Evolutionary conservation across 1,284 basidiomycete species (phyloP), one percentile per base, ranked within the genome.

Genomic region (Cystobasidium sp.): DNA sequence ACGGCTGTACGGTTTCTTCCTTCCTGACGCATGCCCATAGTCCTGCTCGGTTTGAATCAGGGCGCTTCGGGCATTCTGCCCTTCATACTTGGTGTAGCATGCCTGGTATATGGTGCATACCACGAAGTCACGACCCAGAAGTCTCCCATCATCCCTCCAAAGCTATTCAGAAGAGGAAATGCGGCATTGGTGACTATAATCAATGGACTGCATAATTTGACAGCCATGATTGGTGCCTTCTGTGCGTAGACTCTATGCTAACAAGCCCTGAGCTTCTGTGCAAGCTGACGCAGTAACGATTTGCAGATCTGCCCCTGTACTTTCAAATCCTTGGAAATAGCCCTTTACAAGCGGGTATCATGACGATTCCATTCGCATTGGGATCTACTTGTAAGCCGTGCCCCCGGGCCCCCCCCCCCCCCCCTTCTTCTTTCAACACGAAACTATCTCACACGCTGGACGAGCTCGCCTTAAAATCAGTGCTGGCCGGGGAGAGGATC

Each of bases 321-420:
- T 70, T 70, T 39, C 68, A 70, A 47, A 59, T 62, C 20, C 56
- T 70, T 20, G 68, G 68, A 16, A 49, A 63, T 49, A 62, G 43
- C 20, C 68, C 68, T n/a, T 31, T 70, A 4, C 41, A 63, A 49
- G 16, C 68, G 14, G 68, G 68, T n/a, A 14, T 70, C 12, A n/a
- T 56, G 31, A 70, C 68, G 4, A 61, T 70, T 10, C 68, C 68
- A 3, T 70, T 70, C 31, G 68, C 68, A 16, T 9, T 70, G 12
- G 58, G 68, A 31, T 49, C 68, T 16, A 49, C 53, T n/a, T 22
- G 68, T 70, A 24, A 10, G 68, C 31, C 31, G 31, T 31, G 31
- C 31, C 31, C 1, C 2, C 1, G 31, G 2, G 31, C 31, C 31
- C 31, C 31, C 31, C 31, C n/a, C n/a, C n/a, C n/a, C n/a, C n/a